Base-by-base conservation (phyloP, 2,329 filamentous ascomycete species). In the Rhynchosporium agropyri region DNA sequence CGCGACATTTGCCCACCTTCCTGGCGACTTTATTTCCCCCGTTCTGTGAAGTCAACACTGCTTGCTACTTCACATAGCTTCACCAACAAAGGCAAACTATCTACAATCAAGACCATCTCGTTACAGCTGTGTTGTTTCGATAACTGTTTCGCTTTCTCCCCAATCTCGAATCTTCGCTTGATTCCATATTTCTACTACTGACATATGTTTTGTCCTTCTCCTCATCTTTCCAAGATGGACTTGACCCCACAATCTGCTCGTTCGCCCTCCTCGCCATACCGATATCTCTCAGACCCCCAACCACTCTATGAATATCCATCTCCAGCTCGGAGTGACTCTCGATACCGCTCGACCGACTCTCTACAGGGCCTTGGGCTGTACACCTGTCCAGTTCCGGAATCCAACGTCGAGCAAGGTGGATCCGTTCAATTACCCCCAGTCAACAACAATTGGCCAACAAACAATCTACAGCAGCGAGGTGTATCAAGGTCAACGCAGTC, bases 251-350 rank as follows among this genome's bases (percentile, higher is more conserved):
- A 72, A 67, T 74, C 73, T 36, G 61, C 68, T 54, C 68, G 68
- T 51, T 74, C 73, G 57, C 71, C 71, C 43, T 67, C 67, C 40
- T 73, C 72, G 28, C 71, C 73, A 7, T 72, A 69, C 59, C 67
- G 60, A 61, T 73, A 71, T 58, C 62, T 51, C n/a, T 68, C 71
- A 58, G 68, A 67, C 60, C 49, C 69, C 60, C 70, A 74, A 59
- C 68, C 69, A 58, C 65, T 72, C 61, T 74, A 73, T 68, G 73
- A 73, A 63, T 74, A 74, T 70, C 72, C 72, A 36, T 74, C 72
- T 29, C 72, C 73, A 20, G 72, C 72, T 28, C 71, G 70, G 50
- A 74, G 73, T 67, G 70, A 72, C 58, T 72, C 71, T 10, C 63
- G 68, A 42, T 73, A 71, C 65, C 68, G 65, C 48, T 66, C 69